Conservation (phyloP, 73 alveolate genomes). For the Tetrahymena elliotti region DNA sequence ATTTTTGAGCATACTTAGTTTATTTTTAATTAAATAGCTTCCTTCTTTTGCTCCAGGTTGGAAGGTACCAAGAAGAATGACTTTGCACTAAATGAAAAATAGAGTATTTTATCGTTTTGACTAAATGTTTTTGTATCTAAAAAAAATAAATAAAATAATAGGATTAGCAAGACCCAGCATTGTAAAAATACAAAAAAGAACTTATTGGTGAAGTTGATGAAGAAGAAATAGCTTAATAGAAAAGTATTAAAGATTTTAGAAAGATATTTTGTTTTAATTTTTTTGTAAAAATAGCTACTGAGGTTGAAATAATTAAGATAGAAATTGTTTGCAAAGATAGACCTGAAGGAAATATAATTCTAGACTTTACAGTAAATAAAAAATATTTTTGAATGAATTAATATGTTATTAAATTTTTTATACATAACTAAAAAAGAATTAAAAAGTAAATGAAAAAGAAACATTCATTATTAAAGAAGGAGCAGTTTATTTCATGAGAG, state of each 20-base stretch:
- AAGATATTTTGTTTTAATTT: background rate
- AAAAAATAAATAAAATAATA: background rate
- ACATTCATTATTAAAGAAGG: slow-evolving; percentile 42
- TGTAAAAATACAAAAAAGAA: background rate
- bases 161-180: slow-evolving; percentile 33
- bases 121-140: background rate
- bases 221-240: background rate
- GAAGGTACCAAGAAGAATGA: background rate
- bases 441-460: slow-evolving; percentile 8
- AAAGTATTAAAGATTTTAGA: background rate
- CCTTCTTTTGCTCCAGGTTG: background rate
- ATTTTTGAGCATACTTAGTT: background rate
- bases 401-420: too few relatives aligned
- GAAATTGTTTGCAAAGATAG: slow-evolving; percentile 17
- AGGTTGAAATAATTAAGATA: slow-evolving; percentile 32
- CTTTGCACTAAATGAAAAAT: background rate
- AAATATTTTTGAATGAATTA: background rate
- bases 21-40: background rate
- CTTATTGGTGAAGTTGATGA: slow-evolving; percentile 28
- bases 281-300: slow-evolving; percentile 35
- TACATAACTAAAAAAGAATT: background rate
- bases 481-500: slow-evolving; percentile 10
- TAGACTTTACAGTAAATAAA: slow-evolving; percentile 3
- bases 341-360: slow-evolving; percentile 25
- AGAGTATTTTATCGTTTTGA: background rate